Conservation (phyloP, 352 stramenopile species). For the Phytophthora nicotianae region DNA sequence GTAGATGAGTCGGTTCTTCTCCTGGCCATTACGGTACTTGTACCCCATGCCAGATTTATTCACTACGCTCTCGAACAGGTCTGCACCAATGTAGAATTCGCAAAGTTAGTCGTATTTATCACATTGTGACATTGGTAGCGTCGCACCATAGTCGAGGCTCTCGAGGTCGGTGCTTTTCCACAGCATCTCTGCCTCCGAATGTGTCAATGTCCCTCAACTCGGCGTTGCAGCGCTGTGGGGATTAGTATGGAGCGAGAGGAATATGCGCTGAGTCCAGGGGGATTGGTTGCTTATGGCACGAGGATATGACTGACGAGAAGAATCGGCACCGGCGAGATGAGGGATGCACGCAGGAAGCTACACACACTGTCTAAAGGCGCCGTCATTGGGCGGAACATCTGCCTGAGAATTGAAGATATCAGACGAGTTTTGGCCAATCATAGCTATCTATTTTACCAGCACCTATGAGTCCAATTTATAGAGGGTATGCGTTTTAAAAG, state of each 20-base stretch:
- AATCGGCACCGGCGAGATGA: background rate
- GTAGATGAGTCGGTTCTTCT: constrained; percentile 81
- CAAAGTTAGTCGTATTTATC: constrained; percentile 1
- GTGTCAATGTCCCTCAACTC: constrained; percentile 17
- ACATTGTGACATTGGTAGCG: background rate
- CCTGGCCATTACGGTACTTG: constrained; percentile 81
- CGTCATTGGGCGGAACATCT: constrained; percentile 14
- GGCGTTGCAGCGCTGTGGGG: constrained; percentile 1
- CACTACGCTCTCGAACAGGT: constrained; percentile 88
- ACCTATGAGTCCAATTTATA: no score
- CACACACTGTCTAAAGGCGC: background rate
- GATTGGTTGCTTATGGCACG: background rate
- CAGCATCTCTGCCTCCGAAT: constrained; percentile 37
- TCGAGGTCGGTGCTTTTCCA: constrained; percentile 77
- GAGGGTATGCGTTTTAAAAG: background rate
- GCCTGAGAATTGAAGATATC: constrained; percentile 22
- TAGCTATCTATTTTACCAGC: no score
- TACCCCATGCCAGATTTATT: constrained; percentile 87
- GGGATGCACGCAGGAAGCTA: constrained; percentile 5
- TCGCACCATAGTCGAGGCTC: constrained; percentile 83
- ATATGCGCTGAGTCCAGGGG: constrained; percentile 1
- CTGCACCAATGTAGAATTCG: constrained; percentile 31
- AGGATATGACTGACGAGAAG: background rate
- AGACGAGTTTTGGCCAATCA: constrained; percentile 25
- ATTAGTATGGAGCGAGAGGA: background rate